A percentile compares a stretch with the other conserved stretches of the same genome.
phyloP scores from a whole-genome alignment of 768 basidiomycete species.

The Mycena maculata region DNA sequence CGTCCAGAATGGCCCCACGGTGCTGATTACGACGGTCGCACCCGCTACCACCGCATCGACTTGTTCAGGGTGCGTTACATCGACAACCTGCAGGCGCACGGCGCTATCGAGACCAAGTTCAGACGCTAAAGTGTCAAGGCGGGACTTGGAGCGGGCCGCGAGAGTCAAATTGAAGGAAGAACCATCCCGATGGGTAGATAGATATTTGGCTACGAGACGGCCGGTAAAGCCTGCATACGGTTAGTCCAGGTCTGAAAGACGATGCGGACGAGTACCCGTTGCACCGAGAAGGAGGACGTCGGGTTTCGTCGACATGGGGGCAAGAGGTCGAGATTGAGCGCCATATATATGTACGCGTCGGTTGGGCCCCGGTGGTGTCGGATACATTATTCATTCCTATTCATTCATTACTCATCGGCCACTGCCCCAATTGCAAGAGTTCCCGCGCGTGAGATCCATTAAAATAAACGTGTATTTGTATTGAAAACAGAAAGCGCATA shows the following conservation, averaged over 20 bases:
- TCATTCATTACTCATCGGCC: too few species aligned
- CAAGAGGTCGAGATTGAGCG: background rate
- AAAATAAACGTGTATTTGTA: too few species aligned
- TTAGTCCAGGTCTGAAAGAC: background rate
- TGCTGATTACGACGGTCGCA: constrained; percentile 79
- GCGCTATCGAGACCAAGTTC: constrained; percentile 57
- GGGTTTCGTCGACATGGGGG: constrained; percentile 42
- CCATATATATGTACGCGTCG: constrained; percentile 2
- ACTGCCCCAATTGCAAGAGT: too few species aligned
- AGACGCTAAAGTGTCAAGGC: constrained; percentile 64
- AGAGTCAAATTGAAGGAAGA: constrained; percentile 72
- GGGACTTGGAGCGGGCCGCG: constrained; percentile 74
- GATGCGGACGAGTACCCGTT: constrained; percentile 53
- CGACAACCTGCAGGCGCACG: constrained; percentile 63
- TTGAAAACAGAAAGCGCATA: too few species aligned
- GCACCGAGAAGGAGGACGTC: constrained; percentile 81
- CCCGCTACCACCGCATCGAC: constrained; percentile 68
- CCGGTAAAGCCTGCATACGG: constrained; percentile 71
- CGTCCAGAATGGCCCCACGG: constrained; percentile 78
- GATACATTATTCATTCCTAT: too few species aligned
- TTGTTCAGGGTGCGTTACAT: constrained; percentile 64
- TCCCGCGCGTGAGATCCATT: too few species aligned
- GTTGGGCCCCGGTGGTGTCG: too few species aligned
- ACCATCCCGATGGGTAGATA: constrained; percentile 70
- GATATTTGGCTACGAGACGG: constrained; percentile 72